Percentiles rank a stretch among this genome's conserved stretches.
Conservation (phyloP, 345 rosid species). For the Bruguiera parviflora region DNA sequence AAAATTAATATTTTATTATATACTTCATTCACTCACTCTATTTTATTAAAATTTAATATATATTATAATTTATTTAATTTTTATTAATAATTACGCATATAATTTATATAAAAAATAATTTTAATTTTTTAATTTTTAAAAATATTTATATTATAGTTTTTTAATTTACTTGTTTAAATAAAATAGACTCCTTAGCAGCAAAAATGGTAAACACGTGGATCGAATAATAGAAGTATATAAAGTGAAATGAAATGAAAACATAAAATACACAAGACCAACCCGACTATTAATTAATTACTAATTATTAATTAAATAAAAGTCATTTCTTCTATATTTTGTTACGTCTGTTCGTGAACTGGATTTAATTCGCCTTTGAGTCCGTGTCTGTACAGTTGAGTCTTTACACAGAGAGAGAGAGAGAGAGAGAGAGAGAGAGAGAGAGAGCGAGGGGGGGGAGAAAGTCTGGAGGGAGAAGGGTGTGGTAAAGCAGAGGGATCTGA, state of each 20-base stretch:
- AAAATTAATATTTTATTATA: too few relatives aligned
- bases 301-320: not conserved
- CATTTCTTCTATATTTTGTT: not conserved
- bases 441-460: constrained; percentile 13
- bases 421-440: constrained; percentile 13
- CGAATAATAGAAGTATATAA: too few relatives aligned
- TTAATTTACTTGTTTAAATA: too few relatives aligned
- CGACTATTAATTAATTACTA: not conserved
- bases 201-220: too few relatives aligned
- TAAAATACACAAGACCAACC: not conserved
- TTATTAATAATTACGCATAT: too few relatives aligned
- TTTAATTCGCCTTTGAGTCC: constrained; percentile 32
- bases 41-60: too few relatives aligned
- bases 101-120: too few relatives aligned
- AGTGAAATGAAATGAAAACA: not conserved
- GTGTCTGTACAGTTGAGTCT: constrained; percentile 1
- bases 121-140: too few relatives aligned
- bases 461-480: constrained; percentile 13
- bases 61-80: too few relatives aligned
- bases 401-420: constrained; percentile 18
- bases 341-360: constrained; percentile 14
- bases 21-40: too few relatives aligned
- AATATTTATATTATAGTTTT: too few relatives aligned
- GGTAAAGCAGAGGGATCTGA: constrained; percentile 19
- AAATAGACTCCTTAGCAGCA: too few relatives aligned